phyloP scores from a whole-genome alignment of 2,329 filamentous ascomycete species.

The Keithomyces neogunnii region DNA sequence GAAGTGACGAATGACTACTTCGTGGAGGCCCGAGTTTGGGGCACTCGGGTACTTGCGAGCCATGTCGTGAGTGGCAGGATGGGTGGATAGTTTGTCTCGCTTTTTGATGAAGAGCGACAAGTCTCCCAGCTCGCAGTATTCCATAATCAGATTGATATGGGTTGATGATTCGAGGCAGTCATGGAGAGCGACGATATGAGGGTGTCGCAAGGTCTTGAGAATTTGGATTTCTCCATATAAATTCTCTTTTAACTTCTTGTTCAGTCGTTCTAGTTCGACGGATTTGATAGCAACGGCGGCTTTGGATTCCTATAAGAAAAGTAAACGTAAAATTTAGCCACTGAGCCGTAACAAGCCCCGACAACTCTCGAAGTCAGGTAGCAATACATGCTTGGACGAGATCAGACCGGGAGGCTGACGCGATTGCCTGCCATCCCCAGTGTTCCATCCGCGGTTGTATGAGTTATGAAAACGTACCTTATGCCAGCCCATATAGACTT shows the following conservation, averaged over 20 bases:
- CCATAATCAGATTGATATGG: constrained; percentile 96
- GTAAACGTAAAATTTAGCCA: background rate
- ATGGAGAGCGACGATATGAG: constrained; percentile 93
- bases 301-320: constrained; percentile 54
- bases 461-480: constrained; percentile 43
- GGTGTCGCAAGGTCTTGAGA: constrained; percentile 85
- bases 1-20: constrained; percentile 95
- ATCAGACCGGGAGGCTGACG: no score
- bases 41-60: constrained; percentile 87
- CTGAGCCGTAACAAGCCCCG: no score
- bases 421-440: no score
- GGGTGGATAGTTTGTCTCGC: constrained; percentile 68
- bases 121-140: constrained; percentile 94
- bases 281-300: constrained; percentile 93
- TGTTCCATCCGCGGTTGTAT: background rate
- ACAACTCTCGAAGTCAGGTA: no score
- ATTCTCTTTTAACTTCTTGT: constrained; percentile 94
- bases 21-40: constrained; percentile 76
- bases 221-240: constrained; percentile 94
- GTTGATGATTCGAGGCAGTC: constrained; percentile 81
- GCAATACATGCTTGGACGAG: no score
- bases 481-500: constrained; percentile 82
- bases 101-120: constrained; percentile 95
- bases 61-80: constrained; percentile 80
- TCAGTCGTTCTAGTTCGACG: constrained; percentile 81